Percentiles rank a stretch among this genome's conserved stretches.
Evolutionary conservation across 2,329 filamentous ascomycete genomes (phyloP).

Genomic region (Mariannaea sp.): DNA sequence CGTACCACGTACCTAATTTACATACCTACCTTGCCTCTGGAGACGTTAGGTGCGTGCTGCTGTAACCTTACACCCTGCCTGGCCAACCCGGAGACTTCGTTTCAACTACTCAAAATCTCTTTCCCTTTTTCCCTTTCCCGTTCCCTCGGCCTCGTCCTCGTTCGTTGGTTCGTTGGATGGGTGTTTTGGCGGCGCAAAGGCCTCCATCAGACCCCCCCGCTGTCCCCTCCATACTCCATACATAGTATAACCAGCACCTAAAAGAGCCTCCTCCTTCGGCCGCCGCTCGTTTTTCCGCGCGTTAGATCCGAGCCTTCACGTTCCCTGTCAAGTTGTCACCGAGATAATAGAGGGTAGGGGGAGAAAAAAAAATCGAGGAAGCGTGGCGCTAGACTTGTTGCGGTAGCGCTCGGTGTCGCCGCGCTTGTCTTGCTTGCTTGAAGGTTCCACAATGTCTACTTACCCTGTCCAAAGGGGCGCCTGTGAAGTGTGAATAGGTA

Average conservation of each 20-base stretch:
- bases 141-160: conserved; percentile 5
- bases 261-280: conserved; percentile 15
- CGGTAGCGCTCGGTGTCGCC: conserved; percentile 1
- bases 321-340: neutral
- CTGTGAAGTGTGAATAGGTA: too few relatives aligned
- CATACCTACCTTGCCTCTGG: neutral
- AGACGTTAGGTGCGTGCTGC: too few relatives aligned
- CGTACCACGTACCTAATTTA: too few relatives aligned
- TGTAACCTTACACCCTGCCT: too few relatives aligned
- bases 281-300: conserved; percentile 23
- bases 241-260: neutral
- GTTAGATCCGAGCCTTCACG: conserved; percentile 14
- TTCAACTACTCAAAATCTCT: too few relatives aligned
- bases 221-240: neutral
- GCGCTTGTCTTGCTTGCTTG: neutral
- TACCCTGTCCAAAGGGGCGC: too few relatives aligned
- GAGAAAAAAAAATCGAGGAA: neutral
- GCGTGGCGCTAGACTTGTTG: neutral
- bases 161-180: too few relatives aligned
- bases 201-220: conserved; percentile 9
- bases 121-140: too few relatives aligned
- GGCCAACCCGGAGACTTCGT: too few relatives aligned
- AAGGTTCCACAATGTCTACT: too few relatives aligned
- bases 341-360: neutral
- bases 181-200: conserved; percentile 17